Conservation (phyloP, 108 stramenopile species). For the Discostella stelligeroides region DNA sequence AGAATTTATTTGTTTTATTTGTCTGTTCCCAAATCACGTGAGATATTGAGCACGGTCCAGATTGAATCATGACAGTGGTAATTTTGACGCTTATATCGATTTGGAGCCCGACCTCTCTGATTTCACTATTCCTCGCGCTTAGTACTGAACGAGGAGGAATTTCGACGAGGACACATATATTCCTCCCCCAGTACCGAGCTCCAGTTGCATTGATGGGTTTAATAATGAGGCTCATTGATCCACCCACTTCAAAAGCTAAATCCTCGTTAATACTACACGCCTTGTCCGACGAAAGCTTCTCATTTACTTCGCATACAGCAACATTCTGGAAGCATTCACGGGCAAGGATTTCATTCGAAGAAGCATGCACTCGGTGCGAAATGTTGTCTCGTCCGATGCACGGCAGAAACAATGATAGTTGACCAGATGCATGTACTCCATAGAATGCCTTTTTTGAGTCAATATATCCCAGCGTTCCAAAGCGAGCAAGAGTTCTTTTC, state of each 20-base stretch:
- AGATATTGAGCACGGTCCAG: constrained; percentile 67
- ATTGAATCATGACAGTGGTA: constrained; percentile 34
- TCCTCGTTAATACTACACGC: constrained; percentile 56
- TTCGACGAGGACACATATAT: constrained; percentile 51
- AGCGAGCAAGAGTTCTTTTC: constrained; percentile 50
- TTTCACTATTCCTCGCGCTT: constrained; percentile 19
- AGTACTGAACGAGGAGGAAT: constrained; percentile 46
- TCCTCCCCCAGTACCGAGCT: constrained; percentile 59
- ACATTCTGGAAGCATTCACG: constrained; percentile 52
- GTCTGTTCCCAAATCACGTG: constrained; percentile 73
- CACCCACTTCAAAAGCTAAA: constrained; percentile 54
- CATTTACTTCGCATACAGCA: constrained; percentile 73
- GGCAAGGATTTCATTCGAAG: neutral
- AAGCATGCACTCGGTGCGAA: neutral
- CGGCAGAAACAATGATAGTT: constrained; percentile 57
- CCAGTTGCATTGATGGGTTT: constrained; percentile 42
- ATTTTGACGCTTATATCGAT: constrained; percentile 46
- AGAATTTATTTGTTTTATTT: neutral
- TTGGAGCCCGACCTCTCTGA: constrained; percentile 43
- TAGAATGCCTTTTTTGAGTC: constrained; percentile 75
- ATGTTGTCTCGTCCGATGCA: constrained; percentile 31
- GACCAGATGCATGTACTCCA: constrained; percentile 54
- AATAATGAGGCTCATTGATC: constrained; percentile 25
- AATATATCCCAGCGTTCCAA: constrained; percentile 62
- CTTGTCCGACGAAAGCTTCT: constrained; percentile 45